Percentiles rank a stretch among this genome's conserved stretches.
Evolutionary conservation across 2,329 filamentous ascomycete species (phyloP).

Genomic region (Pestalotiopsis sp.): DNA sequence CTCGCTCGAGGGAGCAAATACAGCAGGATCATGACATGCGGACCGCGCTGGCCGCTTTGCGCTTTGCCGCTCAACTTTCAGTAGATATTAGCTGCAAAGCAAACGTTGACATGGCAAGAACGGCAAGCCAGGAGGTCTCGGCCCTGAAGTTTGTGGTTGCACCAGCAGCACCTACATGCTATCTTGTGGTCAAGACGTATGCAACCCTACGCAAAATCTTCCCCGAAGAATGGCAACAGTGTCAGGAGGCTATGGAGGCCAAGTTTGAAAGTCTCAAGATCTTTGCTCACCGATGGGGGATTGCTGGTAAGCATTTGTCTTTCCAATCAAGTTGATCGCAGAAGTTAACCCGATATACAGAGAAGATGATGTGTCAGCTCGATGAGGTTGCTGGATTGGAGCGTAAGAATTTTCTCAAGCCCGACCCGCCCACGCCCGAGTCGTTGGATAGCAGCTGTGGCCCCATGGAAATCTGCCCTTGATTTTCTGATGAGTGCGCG

Average conservation of each 20-base stretch:
- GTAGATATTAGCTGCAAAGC: constrained; percentile 36
- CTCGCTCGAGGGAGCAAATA: constrained; percentile 16
- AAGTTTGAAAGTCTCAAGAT: constrained; percentile 36
- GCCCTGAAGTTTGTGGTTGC: constrained; percentile 26
- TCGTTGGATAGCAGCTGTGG: constrained; percentile 12
- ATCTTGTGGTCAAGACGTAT: constrained; percentile 31
- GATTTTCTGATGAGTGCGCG: neutral
- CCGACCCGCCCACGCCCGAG: constrained; percentile 18
- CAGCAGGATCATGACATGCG: constrained; percentile 23
- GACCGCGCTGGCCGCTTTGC: constrained; percentile 31
- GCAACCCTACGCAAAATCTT: constrained; percentile 30
- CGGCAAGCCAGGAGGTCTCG: neutral
- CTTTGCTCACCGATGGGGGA: constrained; percentile 35
- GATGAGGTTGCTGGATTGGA: constrained; percentile 28
- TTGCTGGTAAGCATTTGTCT: constrained; percentile 29
- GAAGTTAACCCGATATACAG: constrained; percentile 16
- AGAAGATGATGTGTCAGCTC: constrained; percentile 34
- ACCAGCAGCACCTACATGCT: constrained; percentile 34
- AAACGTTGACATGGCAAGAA: constrained; percentile 25
- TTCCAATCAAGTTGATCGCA: neutral
- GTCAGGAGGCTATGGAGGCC: constrained; percentile 30
- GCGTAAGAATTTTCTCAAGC: constrained; percentile 28
- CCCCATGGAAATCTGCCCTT: constrained; percentile 6
- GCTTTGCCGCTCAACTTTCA: constrained; percentile 35
- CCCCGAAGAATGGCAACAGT: constrained; percentile 27